Evolutionary conservation across 73 alveolate species (phyloP).

Genomic region (Symbiodinium pilosum): DNA sequence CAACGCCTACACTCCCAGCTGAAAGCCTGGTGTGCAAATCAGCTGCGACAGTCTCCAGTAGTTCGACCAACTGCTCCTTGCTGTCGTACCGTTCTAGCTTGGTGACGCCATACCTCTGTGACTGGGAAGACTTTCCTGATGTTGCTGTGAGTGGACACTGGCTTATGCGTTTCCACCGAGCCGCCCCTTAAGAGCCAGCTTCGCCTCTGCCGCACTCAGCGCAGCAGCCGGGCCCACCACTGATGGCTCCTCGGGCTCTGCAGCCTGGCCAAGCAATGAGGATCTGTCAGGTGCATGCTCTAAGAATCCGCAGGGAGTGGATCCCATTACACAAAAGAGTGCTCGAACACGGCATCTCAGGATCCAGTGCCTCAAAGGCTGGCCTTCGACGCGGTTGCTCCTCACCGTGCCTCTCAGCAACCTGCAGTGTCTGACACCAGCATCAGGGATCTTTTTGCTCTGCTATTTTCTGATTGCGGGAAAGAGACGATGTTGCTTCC

Average conservation of each 20-base stretch:
- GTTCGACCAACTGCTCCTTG: conserved; percentile 42
- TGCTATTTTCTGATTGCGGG: neutral
- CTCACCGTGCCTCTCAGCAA: conserved; percentile 62
- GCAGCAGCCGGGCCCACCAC: neutral
- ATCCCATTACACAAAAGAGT: too few relatives aligned
- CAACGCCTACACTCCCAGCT: neutral
- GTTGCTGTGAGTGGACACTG: too few relatives aligned
- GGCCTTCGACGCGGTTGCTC: conserved; percentile 83
- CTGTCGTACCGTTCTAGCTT: conserved; percentile 49
- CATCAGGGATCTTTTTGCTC: too few relatives aligned
- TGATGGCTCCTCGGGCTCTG: neutral
- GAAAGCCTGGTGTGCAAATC: neutral
- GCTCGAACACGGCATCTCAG: too few relatives aligned
- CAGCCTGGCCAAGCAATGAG: neutral
- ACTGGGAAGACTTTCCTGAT: neutral
- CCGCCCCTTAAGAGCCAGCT: neutral
- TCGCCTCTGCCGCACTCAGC: neutral
- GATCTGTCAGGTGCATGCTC: too few relatives aligned
- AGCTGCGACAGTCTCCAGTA: conserved; percentile 54
- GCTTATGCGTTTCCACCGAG: neutral
- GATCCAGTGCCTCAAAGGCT: conserved; percentile 37
- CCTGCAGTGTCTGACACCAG: neutral
- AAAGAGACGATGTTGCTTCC: conserved; percentile 66
- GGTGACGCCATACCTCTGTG: conserved; percentile 79
- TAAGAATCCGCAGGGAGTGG: too few relatives aligned